These are phyloP conservation scores for Nannizziopsis arthrosporioides DNA, from an alignment of 2,329 filamentous ascomycete species.

Conservation along the genomic window DNA sequence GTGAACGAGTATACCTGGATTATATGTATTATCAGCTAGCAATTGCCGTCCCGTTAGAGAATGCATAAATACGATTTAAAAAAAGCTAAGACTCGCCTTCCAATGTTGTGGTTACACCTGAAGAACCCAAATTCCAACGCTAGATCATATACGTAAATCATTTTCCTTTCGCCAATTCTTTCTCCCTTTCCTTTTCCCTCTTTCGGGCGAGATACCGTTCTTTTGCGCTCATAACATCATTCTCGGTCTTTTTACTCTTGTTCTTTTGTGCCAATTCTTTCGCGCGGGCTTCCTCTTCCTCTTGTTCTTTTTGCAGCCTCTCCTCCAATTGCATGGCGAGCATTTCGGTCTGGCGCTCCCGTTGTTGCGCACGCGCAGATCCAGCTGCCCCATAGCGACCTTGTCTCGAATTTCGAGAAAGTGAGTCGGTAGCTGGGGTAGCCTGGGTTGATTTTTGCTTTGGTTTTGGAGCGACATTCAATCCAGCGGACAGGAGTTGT, in stretches of 20 bases:
- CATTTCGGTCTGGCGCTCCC: constrained; percentile 49
- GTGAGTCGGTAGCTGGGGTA: constrained; percentile 2
- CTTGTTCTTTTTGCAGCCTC: constrained; percentile 43
- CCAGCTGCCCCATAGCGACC: constrained; percentile 23
- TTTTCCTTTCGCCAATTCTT: constrained; percentile 22
- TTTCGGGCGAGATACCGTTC: constrained; percentile 52
- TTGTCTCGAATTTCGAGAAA: neutral
- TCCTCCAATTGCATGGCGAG: constrained; percentile 49
- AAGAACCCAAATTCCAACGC: neutral
- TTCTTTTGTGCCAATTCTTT: constrained; percentile 43
- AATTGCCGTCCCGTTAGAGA: too few relatives aligned
- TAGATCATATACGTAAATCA: neutral
- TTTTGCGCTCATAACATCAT: constrained; percentile 48
- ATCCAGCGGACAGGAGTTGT: constrained; percentile 48
- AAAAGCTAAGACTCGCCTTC: too few relatives aligned
- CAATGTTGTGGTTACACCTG: too few relatives aligned
- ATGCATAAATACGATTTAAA: too few relatives aligned
- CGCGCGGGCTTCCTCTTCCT: constrained; percentile 46
- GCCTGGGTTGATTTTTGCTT: constrained; percentile 26
- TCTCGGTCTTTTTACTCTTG: constrained; percentile 48
- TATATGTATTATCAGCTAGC: too few relatives aligned
- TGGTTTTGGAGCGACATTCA: constrained; percentile 49
- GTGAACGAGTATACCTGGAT: too few relatives aligned
- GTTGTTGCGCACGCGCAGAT: constrained; percentile 34
- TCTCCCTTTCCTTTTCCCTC: constrained; percentile 37